Evolutionary conservation across 2,329 filamentous ascomycete species (phyloP).

Genomic region (Aspergillus ochraceus): DNA sequence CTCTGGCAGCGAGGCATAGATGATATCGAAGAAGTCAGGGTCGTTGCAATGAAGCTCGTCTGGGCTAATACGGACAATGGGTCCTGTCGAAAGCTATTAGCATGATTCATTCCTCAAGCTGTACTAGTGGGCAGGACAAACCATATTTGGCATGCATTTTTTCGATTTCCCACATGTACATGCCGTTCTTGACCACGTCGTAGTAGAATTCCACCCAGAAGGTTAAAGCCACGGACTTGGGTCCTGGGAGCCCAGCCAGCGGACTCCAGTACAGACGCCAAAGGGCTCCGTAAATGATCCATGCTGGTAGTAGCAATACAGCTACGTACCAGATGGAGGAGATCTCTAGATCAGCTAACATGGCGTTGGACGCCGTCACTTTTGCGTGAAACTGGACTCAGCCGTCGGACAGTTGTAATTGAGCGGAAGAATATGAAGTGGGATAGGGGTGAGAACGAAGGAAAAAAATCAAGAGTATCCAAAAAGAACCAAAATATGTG

Average conservation of each 20-base stretch:
- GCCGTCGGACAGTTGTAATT: too few species aligned
- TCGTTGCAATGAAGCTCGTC: slow-evolving; percentile 40
- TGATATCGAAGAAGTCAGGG: slow-evolving; percentile 27
- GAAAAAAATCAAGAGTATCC: background rate
- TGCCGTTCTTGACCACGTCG: slow-evolving; percentile 22
- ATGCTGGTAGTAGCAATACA: background rate
- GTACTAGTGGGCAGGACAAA: slow-evolving; percentile 10
- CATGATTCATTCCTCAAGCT: background rate
- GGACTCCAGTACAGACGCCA: slow-evolving; percentile 7
- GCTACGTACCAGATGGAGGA: background rate
- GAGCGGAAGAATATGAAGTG: background rate
- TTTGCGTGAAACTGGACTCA: too few species aligned
- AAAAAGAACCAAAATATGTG: background rate
- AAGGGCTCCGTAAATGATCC: background rate
- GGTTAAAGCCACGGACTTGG: slow-evolving; percentile 9
- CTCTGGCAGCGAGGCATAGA: slow-evolving; percentile 26
- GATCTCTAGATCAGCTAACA: background rate
- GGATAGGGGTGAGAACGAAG: background rate
- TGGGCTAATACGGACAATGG: slow-evolving; percentile 40
- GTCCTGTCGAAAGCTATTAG: slow-evolving; percentile 20
- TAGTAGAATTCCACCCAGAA: slow-evolving; percentile 14
- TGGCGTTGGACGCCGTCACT: background rate
- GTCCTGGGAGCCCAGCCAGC: slow-evolving; percentile 11
- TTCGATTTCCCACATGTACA: slow-evolving; percentile 35
- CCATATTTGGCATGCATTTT: slow-evolving; percentile 38